These are phyloP conservation scores for Panaeolus cyanescens DNA, from an alignment of 768 basidiomycete genomes.

Conservation along the genomic window DNA sequence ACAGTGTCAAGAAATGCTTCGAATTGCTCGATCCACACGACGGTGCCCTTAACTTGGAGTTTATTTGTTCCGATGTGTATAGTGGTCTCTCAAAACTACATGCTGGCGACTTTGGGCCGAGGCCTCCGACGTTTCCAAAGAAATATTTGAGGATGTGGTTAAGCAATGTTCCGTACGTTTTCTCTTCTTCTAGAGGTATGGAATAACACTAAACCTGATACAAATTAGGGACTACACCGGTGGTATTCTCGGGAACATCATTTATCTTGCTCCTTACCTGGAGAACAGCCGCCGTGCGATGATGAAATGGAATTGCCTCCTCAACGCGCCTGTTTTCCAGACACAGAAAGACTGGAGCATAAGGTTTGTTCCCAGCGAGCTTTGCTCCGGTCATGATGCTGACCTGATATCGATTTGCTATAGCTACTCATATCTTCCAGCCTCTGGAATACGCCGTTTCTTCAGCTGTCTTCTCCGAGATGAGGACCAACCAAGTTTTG, in stretches of 20 bases:
- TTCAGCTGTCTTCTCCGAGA: not conserved
- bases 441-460: not conserved
- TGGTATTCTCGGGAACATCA: constrained; percentile 13
- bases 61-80: constrained; percentile 11
- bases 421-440: not conserved
- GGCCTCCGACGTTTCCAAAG: constrained; percentile 13
- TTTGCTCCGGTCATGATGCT: not conserved
- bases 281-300: constrained; percentile 5
- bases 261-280: constrained; percentile 14
- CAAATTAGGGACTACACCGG: constrained; percentile 15
- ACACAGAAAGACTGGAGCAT: not conserved
- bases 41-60: constrained; percentile 5
- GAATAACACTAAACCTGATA: not conserved
- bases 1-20: constrained; percentile 8
- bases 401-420: not conserved
- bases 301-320: constrained; percentile 18
- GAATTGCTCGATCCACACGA: not conserved
- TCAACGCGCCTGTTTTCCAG: not conserved
- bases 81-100: constrained; percentile 13
- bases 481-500: not conserved
- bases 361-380: not conserved
- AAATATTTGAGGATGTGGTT: constrained; percentile 20
- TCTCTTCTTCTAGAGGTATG: not conserved
- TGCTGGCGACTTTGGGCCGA: constrained; percentile 15
- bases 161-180: constrained; percentile 21